Base-by-base conservation (phyloP, 306 rosid genomes). In the Malus asiatica region DNA sequence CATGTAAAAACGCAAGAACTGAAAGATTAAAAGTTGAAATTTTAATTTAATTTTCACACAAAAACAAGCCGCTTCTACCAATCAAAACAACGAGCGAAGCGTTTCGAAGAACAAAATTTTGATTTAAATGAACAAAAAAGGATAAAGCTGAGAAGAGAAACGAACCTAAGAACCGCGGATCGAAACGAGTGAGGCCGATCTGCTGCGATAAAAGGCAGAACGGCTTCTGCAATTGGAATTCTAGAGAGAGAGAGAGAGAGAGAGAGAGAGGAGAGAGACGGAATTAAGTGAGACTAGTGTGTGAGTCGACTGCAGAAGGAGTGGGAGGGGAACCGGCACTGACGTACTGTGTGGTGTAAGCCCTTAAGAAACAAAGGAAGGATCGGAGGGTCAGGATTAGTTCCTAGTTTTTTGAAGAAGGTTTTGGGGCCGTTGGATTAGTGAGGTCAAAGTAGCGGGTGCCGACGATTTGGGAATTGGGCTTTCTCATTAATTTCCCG, bases 171-270 rank as follows among this genome's bases (percentile, higher is more conserved):
- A 74, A 35, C 40, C 38, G 51, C 12, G 35, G 73, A 74, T 70
- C 79, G 60, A 76, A 52, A 64, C 48, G 22, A 58, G 33, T 19
- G 22, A 40, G 35, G 14, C 60, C 68, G 85, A 82, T 82, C 82
- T 68, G 66, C 22, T 53, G 23, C 20, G 19, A 48, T 15, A 48
- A 40, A 61, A 48, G 73, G 80, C 61, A 64, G 76, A 82, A 75
- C 74, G 77, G 71, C 82, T 70, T 38, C 44, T 57, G 35, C 44
- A 38, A 45, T 27, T 13, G 45, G 10, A 61, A 61, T 16, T 51
- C 55, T 51, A 55, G 63, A 71, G 76, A 15, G 53, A 42, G 29
- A 2, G 72, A 61, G 19, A 14, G 7, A n/a, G 25, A 25, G 25
- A 25, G 25, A 25, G 25, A 25, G 25, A 25, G 53, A 48, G 53